Percentiles rank a stretch among this genome's conserved stretches.
Conservation (phyloP, 1,284 basidiomycete genomes). For the Nidula niveotomentosa region DNA sequence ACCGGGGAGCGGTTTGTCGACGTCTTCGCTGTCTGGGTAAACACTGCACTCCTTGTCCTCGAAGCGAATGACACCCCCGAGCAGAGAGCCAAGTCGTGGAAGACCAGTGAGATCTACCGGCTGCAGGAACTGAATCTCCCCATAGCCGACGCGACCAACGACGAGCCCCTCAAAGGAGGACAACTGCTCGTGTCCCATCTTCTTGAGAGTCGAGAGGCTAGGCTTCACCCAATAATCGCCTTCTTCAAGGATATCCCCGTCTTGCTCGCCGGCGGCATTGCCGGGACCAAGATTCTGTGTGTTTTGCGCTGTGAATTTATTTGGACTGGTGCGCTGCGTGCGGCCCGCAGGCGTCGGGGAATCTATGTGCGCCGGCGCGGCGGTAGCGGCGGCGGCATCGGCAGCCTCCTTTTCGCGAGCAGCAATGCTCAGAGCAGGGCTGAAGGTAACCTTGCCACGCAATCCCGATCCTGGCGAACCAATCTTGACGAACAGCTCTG, state of each 20-base stretch:
- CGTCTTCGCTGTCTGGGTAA: slow-evolving; percentile 85
- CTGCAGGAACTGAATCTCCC: slow-evolving; percentile 88
- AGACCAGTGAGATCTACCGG: slow-evolving; percentile 92
- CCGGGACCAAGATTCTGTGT: slow-evolving; percentile 25
- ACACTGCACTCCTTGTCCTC: slow-evolving; percentile 92
- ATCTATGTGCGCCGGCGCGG: slow-evolving; percentile 23
- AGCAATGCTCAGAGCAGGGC: slow-evolving; percentile 69
- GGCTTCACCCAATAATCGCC: slow-evolving; percentile 93
- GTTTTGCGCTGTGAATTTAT: slow-evolving; percentile 50
- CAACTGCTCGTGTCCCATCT: slow-evolving; percentile 72
- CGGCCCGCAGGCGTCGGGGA: slow-evolving; percentile 42
- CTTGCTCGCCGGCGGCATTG: slow-evolving; percentile 25
- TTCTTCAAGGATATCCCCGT: slow-evolving; percentile 51
- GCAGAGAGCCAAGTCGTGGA: slow-evolving; percentile 75
- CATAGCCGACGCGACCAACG: slow-evolving; percentile 90
- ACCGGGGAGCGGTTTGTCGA: slow-evolving; percentile 80
- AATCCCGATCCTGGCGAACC: slow-evolving; percentile 39
- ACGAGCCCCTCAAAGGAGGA: slow-evolving; percentile 72
- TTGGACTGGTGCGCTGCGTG: slow-evolving; percentile 31
- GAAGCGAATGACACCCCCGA: slow-evolving; percentile 89
- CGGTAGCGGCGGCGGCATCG: slow-evolving; percentile 21
- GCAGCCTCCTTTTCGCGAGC: slow-evolving; percentile 67
- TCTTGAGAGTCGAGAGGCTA: slow-evolving; percentile 68
- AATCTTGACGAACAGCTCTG: slow-evolving; percentile 66
- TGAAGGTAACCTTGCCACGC: slow-evolving; percentile 64